Conservation (phyloP, 441 rosid species). For the Brassica balearica region DNA sequence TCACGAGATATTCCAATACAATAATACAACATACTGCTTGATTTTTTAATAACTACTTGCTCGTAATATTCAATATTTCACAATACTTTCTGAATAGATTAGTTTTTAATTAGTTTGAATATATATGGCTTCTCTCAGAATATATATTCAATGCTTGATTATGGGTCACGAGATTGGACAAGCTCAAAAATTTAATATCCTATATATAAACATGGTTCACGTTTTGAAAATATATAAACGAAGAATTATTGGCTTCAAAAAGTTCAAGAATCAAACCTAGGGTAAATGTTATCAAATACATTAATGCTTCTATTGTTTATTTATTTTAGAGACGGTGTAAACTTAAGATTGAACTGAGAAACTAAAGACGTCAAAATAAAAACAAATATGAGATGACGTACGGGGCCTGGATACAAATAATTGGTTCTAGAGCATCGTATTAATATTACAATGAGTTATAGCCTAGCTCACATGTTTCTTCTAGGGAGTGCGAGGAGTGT, state of each 20-base stretch:
- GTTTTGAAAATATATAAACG: background rate
- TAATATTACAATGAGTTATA: background rate
- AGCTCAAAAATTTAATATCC: slow-evolving; percentile 7
- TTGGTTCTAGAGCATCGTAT: background rate
- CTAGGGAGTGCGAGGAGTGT: slow-evolving; percentile 43
- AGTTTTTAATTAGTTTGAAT: no score
- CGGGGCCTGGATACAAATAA: background rate
- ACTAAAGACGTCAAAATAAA: background rate
- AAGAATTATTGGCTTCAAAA: slow-evolving; percentile 5
- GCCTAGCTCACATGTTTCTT: slow-evolving; percentile 7
- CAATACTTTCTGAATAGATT: background rate
- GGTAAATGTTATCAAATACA: background rate
- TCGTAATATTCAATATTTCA: background rate
- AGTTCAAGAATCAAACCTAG: slow-evolving; percentile 2
- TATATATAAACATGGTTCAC: slow-evolving; percentile 20
- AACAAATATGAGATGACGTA: background rate
- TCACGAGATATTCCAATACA: background rate
- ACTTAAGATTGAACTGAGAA: background rate
- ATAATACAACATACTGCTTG: background rate
- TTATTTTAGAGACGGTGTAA: background rate
- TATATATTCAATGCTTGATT: no score
- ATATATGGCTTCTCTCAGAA: background rate
- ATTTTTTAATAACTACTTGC: background rate
- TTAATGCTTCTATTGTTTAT: background rate
- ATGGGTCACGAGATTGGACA: background rate